Evolutionary conservation across 768 basidiomycete species (phyloP), one percentile per base, ranked within the genome.

Genomic region (Psilocybe sp.): DNA sequence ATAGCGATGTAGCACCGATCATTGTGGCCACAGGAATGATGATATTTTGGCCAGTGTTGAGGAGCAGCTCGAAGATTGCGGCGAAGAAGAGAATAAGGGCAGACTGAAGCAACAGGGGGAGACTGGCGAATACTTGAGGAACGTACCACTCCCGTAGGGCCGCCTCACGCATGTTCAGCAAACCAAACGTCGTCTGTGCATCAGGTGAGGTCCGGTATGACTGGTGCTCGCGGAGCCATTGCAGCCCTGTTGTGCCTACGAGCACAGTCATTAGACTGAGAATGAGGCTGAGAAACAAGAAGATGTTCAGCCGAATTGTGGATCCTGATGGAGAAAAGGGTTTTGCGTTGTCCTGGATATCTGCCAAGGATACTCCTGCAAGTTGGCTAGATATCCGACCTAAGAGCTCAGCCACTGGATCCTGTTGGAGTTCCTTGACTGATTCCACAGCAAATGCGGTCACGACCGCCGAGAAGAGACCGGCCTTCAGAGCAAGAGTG

Each of bases 31-130:
- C 23, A 28, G 23, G 23, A 28, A 28, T 28, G 23, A 28, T 28
- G 23, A 28, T 28, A 28, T 28, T 7, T 28, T 28, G 23, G 23
- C 23, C 23, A 28, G 23, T 28, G 23, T 28, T 28, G 23, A 28
- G 23, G 23, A 28, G 23, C 23, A 28, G 23, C 7, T 28, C 23
- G 7, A 28, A 28, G 3, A 28, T 28, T 3, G 63, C 66, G 5
- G 54, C 44, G 36, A 65, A 60, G 47, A 69, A 69, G 2, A 69
- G 51, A 12, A 68, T 47, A 16, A 69, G 53, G 9, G 66, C 60
- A 12, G 50, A 32, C 51, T 66, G 64, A 9, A 69, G 57, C 10
- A 66, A 51, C 5, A 68, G 44, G 9, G 64, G 66, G 2, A 69
- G 53, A 5, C 58, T 34, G 12, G 64, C 49, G 13, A 68, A 51